A percentile compares a stretch with the other conserved stretches of the same genome.
These are phyloP conservation scores for Tolypocladium guangdongense DNA, from an alignment of 2,329 filamentous ascomycete species.

Conservation along the genomic window DNA sequence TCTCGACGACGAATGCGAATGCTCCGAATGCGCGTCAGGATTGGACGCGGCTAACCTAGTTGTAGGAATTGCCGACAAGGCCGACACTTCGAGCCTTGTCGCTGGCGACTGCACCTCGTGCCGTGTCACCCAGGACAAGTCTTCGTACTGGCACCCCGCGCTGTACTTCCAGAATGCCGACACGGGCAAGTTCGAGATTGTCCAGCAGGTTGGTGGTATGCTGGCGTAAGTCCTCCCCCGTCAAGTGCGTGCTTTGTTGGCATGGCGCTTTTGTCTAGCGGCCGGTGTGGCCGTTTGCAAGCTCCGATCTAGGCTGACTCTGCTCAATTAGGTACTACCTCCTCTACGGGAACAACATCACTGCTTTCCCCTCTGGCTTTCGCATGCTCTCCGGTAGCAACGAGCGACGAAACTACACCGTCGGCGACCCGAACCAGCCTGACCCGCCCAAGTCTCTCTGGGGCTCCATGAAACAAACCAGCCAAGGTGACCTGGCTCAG, in stretches of 20 bases:
- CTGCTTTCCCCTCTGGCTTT: slow-evolving; percentile 67
- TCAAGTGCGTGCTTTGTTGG: neutral
- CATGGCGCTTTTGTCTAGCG: neutral
- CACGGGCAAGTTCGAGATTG: slow-evolving; percentile 56
- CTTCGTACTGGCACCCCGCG: slow-evolving; percentile 76
- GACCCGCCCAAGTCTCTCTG: slow-evolving; percentile 60
- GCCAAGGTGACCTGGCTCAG: slow-evolving; percentile 59
- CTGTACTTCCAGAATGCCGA: slow-evolving; percentile 62
- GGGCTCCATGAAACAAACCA: slow-evolving; percentile 49
- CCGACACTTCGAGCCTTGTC: slow-evolving; percentile 46
- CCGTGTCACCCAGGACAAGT: slow-evolving; percentile 68
- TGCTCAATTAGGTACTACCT: slow-evolving; percentile 65
- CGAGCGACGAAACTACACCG: slow-evolving; percentile 55
- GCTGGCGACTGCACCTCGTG: slow-evolving; percentile 68
- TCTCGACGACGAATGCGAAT: neutral
- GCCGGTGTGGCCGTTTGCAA: neutral
- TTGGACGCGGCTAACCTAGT: slow-evolving; percentile 7
- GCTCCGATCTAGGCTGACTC: neutral
- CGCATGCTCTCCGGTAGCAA: slow-evolving; percentile 72
- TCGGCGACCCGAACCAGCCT: slow-evolving; percentile 53
- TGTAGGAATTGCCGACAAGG: slow-evolving; percentile 52
- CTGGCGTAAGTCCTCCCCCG: slow-evolving; percentile 53
- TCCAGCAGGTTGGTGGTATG: slow-evolving; percentile 71
- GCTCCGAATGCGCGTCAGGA: neutral
- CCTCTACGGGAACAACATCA: slow-evolving; percentile 52